Conservation (phyloP, 1,139 yeast genomes). For the Meyerozyma carpophila region DNA sequence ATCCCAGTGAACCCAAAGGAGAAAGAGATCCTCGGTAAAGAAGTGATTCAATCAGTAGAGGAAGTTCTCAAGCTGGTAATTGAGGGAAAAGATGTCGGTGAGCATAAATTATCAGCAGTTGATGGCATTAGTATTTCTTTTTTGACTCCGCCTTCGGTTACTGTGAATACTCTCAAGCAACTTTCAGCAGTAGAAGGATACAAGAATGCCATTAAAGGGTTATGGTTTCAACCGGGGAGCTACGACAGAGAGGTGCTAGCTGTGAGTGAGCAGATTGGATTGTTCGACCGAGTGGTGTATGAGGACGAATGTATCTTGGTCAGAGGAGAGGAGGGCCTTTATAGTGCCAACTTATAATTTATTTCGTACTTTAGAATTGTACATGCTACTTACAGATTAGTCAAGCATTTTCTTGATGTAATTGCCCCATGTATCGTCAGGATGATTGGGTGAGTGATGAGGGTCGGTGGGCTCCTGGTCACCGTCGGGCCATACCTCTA, state of each 20-base stretch:
- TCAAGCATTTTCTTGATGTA: constrained; percentile 44
- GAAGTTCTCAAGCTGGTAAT: constrained; percentile 23
- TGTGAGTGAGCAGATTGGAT: constrained; percentile 30
- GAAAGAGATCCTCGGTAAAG: constrained; percentile 39
- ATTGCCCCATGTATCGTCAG: constrained; percentile 42
- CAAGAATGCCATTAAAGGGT: constrained; percentile 40
- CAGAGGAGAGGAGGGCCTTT: constrained; percentile 56
- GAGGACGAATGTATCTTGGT: constrained; percentile 69
- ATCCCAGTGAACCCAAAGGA: constrained; percentile 63
- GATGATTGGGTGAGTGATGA: constrained; percentile 7
- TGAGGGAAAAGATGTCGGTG: constrained; percentile 18
- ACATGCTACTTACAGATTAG: constrained; percentile 9
- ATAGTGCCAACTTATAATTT: constrained; percentile 22
- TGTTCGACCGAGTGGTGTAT: constrained; percentile 43
- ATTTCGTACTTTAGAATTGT: not conserved
- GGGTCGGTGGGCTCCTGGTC: constrained; percentile 6
- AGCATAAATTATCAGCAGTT: constrained; percentile 19
- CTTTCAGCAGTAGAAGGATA: constrained; percentile 27
- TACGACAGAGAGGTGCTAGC: constrained; percentile 52
- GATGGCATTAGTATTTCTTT: constrained; percentile 56
- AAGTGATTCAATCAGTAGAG: constrained; percentile 32
- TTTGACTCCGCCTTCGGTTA: constrained; percentile 68
- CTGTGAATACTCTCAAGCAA: constrained; percentile 42
- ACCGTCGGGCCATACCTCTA: constrained; percentile 16
- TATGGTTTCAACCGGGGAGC: constrained; percentile 86